Percentiles rank a stretch among this genome's conserved stretches.
These are phyloP conservation scores for Metschnikowia cerradonensis DNA, from an alignment of 805 yeast species.

Conservation along the genomic window DNA sequence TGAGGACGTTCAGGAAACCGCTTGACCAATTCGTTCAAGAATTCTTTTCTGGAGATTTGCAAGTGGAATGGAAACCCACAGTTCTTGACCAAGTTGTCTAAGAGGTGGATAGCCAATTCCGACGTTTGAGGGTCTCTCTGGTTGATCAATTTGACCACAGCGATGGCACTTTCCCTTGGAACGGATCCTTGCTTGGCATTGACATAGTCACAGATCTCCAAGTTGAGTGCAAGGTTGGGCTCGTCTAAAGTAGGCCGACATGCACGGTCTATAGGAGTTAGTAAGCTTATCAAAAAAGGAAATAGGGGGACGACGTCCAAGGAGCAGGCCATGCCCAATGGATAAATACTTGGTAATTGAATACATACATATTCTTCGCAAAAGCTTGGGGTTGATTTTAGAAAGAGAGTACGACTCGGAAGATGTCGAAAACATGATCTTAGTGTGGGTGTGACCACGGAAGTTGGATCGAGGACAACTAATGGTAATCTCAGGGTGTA, in stretches of 20 bases:
- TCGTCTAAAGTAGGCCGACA: constrained; percentile 78
- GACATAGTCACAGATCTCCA: constrained; percentile 90
- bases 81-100: constrained; percentile 91
- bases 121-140: constrained; percentile 81
- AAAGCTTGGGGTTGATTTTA: constrained; percentile 43
- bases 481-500: constrained; percentile 5
- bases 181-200: constrained; percentile 88
- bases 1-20: constrained; percentile 96
- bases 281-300: constrained; percentile 7
- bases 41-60: constrained; percentile 92
- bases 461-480: constrained; percentile 1
- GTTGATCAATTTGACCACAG: constrained; percentile 78
- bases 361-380: constrained; percentile 42
- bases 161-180: constrained; percentile 89
- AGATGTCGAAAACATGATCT: constrained; percentile 12
- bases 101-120: constrained; percentile 72
- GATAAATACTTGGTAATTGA: not conserved
- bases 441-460: not conserved
- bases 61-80: constrained; percentile 97
- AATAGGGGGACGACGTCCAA: not conserved
- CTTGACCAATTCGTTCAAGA: constrained; percentile 86
- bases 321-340: not conserved
- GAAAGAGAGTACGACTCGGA: constrained; percentile 33
- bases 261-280: constrained; percentile 58
- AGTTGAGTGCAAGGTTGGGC: constrained; percentile 83